Conservation (phyloP, 345 rosid species). For the Lepidium africanum region DNA sequence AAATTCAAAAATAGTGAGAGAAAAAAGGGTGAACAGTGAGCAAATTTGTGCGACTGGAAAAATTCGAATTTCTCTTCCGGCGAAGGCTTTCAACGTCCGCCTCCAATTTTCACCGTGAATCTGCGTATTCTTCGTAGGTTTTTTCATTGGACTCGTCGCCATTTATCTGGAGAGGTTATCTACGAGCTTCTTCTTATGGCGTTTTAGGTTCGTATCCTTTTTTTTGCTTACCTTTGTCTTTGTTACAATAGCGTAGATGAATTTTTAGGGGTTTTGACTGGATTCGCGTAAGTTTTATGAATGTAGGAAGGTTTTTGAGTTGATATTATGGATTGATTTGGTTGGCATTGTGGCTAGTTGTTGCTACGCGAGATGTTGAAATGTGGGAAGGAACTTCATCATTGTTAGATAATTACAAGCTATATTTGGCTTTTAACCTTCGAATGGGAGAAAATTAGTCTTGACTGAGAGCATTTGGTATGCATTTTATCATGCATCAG, state of each 20-base stretch:
- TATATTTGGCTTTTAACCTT: neutral
- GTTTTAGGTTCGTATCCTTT: constrained; percentile 19
- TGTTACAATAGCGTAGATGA: neutral
- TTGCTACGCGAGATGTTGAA: neutral
- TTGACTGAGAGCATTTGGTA: neutral
- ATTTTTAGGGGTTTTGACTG: constrained; percentile 7
- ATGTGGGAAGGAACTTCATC: neutral
- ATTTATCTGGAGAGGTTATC: constrained; percentile 8
- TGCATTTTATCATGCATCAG: neutral
- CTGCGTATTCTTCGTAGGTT: neutral
- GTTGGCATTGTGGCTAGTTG: constrained; percentile 22
- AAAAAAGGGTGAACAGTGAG: constrained; percentile 20
- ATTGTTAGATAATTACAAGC: neutral
- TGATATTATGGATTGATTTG: neutral
- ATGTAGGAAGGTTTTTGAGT: neutral
- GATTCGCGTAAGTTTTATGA: constrained; percentile 20
- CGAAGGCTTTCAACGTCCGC: constrained; percentile 14
- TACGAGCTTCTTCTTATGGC: constrained; percentile 14
- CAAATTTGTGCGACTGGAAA: constrained; percentile 20
- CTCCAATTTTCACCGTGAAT: constrained; percentile 21
- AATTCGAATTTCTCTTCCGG: constrained; percentile 23
- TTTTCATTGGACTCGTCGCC: neutral
- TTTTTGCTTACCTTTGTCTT: neutral
- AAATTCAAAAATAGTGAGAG: neutral
- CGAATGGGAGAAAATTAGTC: neutral